Evolutionary conservation across 2,329 filamentous ascomycete genomes (phyloP).

Genomic region (Pseudonectria buxi): DNA sequence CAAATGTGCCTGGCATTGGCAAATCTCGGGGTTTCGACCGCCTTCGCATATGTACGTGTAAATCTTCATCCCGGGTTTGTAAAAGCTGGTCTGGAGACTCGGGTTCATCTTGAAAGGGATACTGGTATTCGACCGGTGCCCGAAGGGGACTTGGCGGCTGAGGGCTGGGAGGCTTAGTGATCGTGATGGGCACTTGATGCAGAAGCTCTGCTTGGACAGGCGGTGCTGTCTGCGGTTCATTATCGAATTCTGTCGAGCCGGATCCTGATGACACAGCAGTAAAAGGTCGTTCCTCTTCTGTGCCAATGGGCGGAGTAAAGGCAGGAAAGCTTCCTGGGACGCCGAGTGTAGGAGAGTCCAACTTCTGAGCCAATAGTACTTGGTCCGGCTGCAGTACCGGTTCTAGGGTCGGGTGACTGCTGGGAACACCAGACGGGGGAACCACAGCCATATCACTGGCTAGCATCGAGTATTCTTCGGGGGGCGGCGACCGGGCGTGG

Average conservation of each 20-base stretch:
- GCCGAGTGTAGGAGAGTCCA: slow-evolving; percentile 60
- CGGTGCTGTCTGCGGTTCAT: slow-evolving; percentile 59
- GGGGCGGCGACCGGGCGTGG: slow-evolving; percentile 10
- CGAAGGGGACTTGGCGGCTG: slow-evolving; percentile 18
- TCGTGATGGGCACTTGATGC: slow-evolving; percentile 18
- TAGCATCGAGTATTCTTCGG: slow-evolving; percentile 13
- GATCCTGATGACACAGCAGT: slow-evolving; percentile 55
- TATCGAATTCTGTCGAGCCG: slow-evolving; percentile 64
- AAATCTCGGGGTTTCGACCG: slow-evolving; percentile 6
- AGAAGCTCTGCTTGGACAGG: slow-evolving; percentile 29
- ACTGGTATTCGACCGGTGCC: slow-evolving; percentile 39
- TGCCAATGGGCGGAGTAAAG: slow-evolving; percentile 29
- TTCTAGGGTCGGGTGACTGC: slow-evolving; percentile 8
- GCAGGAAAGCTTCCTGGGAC: slow-evolving; percentile 57
- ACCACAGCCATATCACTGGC: slow-evolving; percentile 16
- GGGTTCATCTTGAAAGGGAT: slow-evolving; percentile 43
- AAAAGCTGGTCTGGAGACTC: slow-evolving; percentile 14
- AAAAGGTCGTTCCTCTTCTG: slow-evolving; percentile 41
- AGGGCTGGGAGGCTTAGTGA: slow-evolving; percentile 24
- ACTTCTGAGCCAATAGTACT: slow-evolving; percentile 10
- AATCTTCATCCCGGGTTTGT: slow-evolving; percentile 11
- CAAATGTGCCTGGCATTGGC: slow-evolving; percentile 24
- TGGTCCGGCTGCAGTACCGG: slow-evolving; percentile 4
- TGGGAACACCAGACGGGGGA: slow-evolving; percentile 16
- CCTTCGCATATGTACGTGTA: slow-evolving; percentile 10